Percentiles rank a stretch among this genome's conserved stretches.
phyloP scores from a whole-genome alignment of 176 grass and related monocot species.

The Rhynchospora tenuis region DNA sequence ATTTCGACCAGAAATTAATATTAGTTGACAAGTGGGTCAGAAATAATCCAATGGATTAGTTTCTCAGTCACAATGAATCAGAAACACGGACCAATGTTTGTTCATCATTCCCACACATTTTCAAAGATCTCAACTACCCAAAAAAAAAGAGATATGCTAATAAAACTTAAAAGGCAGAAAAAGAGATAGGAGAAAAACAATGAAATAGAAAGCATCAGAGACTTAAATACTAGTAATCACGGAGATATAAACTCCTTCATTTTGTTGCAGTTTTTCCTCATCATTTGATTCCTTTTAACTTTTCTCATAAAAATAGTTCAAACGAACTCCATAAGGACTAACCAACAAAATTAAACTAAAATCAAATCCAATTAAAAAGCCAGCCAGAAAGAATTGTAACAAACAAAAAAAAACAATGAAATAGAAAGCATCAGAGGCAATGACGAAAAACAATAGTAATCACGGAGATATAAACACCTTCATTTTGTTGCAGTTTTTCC shows the following conservation, averaged over 20 bases:
- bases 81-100: constrained; percentile 30
- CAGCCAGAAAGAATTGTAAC: background rate
- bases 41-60: constrained; percentile 16
- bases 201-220: constrained; percentile 7
- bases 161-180: background rate
- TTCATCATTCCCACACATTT: constrained; percentile 19
- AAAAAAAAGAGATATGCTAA: background rate
- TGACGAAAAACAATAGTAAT: constrained; percentile 30
- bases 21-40: background rate
- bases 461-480: constrained; percentile 12
- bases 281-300: constrained; percentile 9
- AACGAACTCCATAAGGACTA: background rate
- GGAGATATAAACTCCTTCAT: constrained; percentile 16
- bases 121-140: background rate
- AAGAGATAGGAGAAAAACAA: background rate
- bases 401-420: background rate
- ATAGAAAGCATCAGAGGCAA: constrained; percentile 18
- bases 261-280: constrained; percentile 37
- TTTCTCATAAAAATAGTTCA: background rate
- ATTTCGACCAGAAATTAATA: background rate
- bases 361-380: background rate
- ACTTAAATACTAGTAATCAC: constrained; percentile 33
- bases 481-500: constrained; percentile 37
- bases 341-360: background rate
- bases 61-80: constrained; percentile 23